Evolutionary conservation across 495 filamentous ascomycete genomes (phyloP).

Genomic region (Corynascus novoguineensis): DNA sequence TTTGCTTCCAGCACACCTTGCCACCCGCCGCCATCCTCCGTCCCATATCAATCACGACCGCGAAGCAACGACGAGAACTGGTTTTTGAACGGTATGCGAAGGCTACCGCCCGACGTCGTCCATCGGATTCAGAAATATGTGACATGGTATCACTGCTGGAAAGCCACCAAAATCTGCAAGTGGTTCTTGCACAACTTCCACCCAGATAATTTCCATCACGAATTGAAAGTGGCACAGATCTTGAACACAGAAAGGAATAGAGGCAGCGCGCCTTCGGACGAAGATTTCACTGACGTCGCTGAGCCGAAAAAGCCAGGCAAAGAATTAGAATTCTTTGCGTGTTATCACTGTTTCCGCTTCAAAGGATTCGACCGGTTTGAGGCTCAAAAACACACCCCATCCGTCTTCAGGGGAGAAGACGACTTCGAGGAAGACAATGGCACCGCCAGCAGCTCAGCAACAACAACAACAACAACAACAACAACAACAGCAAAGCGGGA

Average conservation of each 20-base stretch:
- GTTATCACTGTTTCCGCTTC: constrained; percentile 29
- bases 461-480: too few species aligned
- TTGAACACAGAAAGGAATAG: constrained; percentile 22
- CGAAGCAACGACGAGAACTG: background rate
- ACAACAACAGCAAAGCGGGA: background rate
- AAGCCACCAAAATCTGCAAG: constrained; percentile 1
- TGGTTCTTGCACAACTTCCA: constrained; percentile 21
- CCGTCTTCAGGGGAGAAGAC: constrained; percentile 1
- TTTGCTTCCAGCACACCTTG: constrained; percentile 10
- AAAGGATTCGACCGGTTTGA: constrained; percentile 24
- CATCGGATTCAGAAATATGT: constrained; percentile 12
- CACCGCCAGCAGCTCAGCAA: background rate
- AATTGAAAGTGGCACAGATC: constrained; percentile 17
- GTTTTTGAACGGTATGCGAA: background rate
- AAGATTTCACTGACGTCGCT: constrained; percentile 4
- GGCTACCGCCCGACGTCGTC: background rate
- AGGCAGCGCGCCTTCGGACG: constrained; percentile 19
- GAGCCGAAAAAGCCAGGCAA: background rate
- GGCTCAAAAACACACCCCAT: constrained; percentile 17
- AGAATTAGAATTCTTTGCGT: constrained; percentile 16
- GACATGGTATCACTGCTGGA: constrained; percentile 17
- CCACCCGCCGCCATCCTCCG: constrained; percentile 4
- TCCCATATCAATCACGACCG: constrained; percentile 7
- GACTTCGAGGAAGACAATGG: background rate
- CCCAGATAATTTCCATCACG: constrained; percentile 5